Base-by-base conservation (phyloP, 1,139 yeast species). In the Trichomonascaceae sp. region DNA sequence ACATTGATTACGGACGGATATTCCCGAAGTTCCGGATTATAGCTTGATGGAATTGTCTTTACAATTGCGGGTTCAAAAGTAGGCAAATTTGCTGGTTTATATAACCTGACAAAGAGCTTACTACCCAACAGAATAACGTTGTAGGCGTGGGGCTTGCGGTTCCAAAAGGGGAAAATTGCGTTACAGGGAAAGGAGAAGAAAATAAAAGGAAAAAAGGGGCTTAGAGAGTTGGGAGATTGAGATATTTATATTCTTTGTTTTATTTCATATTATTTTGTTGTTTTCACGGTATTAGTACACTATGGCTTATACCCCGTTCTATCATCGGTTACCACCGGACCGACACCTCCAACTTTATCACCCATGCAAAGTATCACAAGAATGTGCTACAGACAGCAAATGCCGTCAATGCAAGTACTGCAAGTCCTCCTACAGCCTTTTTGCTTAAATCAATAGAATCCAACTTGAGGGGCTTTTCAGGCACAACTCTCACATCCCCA, bases 1-100 rank as follows among this genome's bases (percentile, higher is more conserved):
- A 61, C 68, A 64, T 65, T 30, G 22, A 4, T 36, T 36, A n/a
- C 13, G 3, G 9, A 4, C 4, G 4, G 15, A 32, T 5, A 10
- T 27, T 27, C 12, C 32, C 32, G 32, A 27, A 2, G 10, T 27
- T 27, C 32, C 32, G 32, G 32, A 7, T 8, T 7, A 10, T 27
- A 36, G 17, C 8, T 32, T 36, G 41, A 6, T 36, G 17, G 17
- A 15, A 36, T 36, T 36, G 17, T 3, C 13, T 10, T 7, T 36
- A 13, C 41, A 36, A 36, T 36, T 36, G 41, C n/a, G n/a, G n/a
- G n/a, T 5, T 27, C 9, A 8, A 27, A 22, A 4, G 24, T 22
- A 22, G 24, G 32, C 12, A 27, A 6, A 27, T 27, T 27, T 12
- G 12, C 12, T 27, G 32, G 32, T 27, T 27, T 5, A 27, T 6